These are phyloP conservation scores for Kazachstania taianensis DNA, from an alignment of 805 yeast genomes.

Conservation along the genomic window DNA sequence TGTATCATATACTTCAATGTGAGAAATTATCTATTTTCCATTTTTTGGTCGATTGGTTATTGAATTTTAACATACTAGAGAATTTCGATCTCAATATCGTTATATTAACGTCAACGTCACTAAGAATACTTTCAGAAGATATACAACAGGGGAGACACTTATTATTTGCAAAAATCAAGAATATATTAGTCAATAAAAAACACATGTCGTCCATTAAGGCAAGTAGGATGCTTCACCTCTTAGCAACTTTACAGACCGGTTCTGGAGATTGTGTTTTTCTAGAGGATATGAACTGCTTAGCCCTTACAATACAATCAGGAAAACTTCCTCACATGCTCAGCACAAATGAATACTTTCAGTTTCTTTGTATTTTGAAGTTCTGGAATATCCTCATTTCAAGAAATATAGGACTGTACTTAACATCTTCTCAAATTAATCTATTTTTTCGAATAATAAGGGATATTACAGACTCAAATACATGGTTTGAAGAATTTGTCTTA, in stretches of 20 bases:
- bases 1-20: constrained; percentile 16
- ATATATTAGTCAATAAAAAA: not conserved
- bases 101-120: constrained; percentile 6
- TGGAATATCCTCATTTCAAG: no score
- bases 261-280: no score
- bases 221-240: not conserved
- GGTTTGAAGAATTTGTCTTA: constrained; percentile 7
- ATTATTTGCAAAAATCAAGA: not conserved
- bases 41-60: constrained; percentile 20
- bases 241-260: not conserved
- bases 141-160: constrained; percentile 21
- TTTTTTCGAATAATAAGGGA: constrained; percentile 16
- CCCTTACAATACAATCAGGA: not conserved
- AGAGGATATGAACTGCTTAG: not conserved
- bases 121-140: constrained; percentile 15
- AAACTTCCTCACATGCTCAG: not conserved
- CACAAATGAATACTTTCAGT: constrained; percentile 13
- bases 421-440: constrained; percentile 6
- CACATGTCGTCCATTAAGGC: not conserved
- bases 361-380: constrained; percentile 18
- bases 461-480: constrained; percentile 9
- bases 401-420: constrained; percentile 1
- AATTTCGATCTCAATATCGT: constrained; percentile 14
- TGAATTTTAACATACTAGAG: constrained; percentile 11
- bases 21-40: constrained; percentile 12